Conservation (phyloP, 768 basidiomycete species). For the Porpolomopsis calyptriformis region DNA sequence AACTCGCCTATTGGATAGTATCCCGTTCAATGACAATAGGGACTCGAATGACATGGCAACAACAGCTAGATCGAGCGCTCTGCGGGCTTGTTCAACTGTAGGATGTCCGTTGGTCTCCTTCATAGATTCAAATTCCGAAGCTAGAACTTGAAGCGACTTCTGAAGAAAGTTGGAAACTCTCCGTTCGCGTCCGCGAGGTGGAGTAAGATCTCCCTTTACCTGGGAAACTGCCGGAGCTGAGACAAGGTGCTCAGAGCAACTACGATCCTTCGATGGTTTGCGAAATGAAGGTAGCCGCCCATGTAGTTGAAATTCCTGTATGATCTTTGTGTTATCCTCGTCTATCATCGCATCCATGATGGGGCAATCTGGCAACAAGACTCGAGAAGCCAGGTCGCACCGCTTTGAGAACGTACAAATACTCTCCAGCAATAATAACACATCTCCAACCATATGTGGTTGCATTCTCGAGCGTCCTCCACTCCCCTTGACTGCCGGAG, state of each 20-base stretch:
- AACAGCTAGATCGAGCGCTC: constrained; percentile 59
- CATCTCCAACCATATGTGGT: constrained; percentile 45
- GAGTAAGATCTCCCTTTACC: constrained; percentile 23
- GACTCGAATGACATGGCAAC: constrained; percentile 61
- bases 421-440: constrained; percentile 51
- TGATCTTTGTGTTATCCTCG: constrained; percentile 42
- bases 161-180: constrained; percentile 52
- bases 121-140: constrained; percentile 34
- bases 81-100: constrained; percentile 55
- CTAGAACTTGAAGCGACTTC: constrained; percentile 47
- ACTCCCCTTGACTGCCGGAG: constrained; percentile 17
- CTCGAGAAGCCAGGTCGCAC: constrained; percentile 34
- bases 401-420: constrained; percentile 46
- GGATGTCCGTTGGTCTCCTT: constrained; percentile 26
- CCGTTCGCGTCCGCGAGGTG: constrained; percentile 48
- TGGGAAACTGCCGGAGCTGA: background rate
- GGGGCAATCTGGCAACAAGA: constrained; percentile 58
- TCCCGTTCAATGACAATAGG: constrained; percentile 54
- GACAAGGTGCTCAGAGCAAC: background rate
- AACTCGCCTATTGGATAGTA: constrained; percentile 45
- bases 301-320: constrained; percentile 61
- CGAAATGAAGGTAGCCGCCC: constrained; percentile 45
- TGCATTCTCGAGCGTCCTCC: constrained; percentile 34
- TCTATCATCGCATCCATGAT: constrained; percentile 53
- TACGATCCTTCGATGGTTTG: constrained; percentile 1